Conservation (phyloP, 305 asterid genomes). For the Solanum hybrid region DNA sequence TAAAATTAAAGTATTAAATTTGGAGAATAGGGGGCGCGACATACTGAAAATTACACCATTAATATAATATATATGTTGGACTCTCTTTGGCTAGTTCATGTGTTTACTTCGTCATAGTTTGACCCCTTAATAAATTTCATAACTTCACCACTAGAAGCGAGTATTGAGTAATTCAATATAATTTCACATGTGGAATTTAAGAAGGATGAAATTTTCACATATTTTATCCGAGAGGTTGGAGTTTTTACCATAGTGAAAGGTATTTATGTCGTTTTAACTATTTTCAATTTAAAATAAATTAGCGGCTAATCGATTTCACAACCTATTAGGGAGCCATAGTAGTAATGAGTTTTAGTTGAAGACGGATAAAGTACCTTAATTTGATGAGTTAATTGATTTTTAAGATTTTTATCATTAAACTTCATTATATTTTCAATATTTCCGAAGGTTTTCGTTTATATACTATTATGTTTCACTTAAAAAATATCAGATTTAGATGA, state of each 20-base stretch:
- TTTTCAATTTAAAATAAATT: not conserved
- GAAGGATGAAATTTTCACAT: not conserved
- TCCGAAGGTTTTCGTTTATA: not conserved
- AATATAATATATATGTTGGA: not conserved
- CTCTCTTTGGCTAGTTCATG: no score
- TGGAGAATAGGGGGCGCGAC: not conserved
- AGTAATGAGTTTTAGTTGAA: not conserved
- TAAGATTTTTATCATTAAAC: not conserved
- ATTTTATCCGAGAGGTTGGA: not conserved
- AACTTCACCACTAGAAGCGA: not conserved
- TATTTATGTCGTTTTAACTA: not conserved
- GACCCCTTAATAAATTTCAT: not conserved
- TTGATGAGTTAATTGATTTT: not conserved
- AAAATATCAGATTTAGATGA: not conserved
- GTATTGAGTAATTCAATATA: no score
- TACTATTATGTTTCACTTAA: not conserved
- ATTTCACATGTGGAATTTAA: not conserved
- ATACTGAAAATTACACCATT: no score
- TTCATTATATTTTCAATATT: not conserved
- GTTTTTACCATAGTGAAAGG: not conserved
- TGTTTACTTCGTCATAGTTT: not conserved
- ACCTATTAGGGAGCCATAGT: not conserved
- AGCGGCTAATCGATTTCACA: not conserved
- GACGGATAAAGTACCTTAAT: not conserved
- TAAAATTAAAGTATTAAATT: not conserved